Evolutionary conservation across 257 asterid genomes (phyloP), one percentile per base, ranked within the genome.

Genomic region (Petunia axillaris): DNA sequence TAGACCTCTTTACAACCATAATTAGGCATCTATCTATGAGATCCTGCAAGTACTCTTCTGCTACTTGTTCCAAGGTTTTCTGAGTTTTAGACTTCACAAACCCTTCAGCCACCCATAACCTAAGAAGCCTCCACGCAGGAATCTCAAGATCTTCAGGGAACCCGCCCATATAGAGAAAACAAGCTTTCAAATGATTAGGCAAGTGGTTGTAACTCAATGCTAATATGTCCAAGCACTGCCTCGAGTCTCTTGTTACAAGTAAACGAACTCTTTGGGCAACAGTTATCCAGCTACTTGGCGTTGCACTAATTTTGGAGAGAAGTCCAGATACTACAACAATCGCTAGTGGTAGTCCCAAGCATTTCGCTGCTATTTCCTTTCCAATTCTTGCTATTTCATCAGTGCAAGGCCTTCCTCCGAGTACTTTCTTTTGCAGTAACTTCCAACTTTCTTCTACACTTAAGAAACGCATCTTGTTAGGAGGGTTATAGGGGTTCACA

Each of bases 311-410:
- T 41, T 79, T 67, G 36, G 84, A 80, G 9, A 82, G 66, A 74
- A 65, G 75, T 25, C 86, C 87, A 38, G 77, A 87, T 13, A 82
- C 76, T 41, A 84, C 83, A n/a, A 84, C 81, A 43, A 84, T 82
- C 16, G 84, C 86, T 48, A 86, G 66, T 40, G 83, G 89, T 48
- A 86, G 79, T 70, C 86, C 89, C 35, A 11, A 71, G 59, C 87
- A 86, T 25, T 82, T 81, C 11, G 77, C 74, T 3, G 58, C 84
- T 76, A 84, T 82, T 64, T 59, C 74, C 77, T 57, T 79, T 44
- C 87, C 84, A 6, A 70, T 64, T 8, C 57, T 79, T 80, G 79
- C 85, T 48, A 86, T 36, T 3, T 79, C 68, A 44, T 44, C 13
- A 5, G 87, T 81, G 44, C 83, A 84, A 2, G 46, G 57, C 37